These are phyloP conservation scores for Saccharomycopsis sp. DNA, from an alignment of 805 yeast genomes.

Conservation along the genomic window DNA sequence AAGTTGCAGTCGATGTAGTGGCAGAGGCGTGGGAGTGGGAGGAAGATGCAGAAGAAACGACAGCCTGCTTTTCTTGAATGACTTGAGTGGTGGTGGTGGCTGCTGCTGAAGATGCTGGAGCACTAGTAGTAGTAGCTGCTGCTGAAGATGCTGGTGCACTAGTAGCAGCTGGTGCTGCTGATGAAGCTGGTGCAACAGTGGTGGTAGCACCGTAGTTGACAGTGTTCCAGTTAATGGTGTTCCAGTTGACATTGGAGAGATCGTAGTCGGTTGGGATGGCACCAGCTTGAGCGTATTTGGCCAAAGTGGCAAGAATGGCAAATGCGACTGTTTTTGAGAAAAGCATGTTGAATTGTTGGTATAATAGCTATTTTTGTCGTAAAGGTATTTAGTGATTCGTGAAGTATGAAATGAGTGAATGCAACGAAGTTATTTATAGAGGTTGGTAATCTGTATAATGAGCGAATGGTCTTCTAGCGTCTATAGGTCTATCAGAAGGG, in stretches of 20 bases:
- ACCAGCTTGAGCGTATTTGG: neutral
- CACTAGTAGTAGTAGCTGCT: neutral
- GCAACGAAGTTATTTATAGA: neutral
- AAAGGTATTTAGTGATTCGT: no score
- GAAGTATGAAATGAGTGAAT: neutral
- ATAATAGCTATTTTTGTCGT: neutral
- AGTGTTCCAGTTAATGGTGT: slow-evolving; percentile 9
- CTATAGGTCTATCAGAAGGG: neutral
- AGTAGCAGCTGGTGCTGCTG: slow-evolving; percentile 6
- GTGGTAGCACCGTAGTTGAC: slow-evolving; percentile 3
- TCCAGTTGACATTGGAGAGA: slow-evolving; percentile 6
- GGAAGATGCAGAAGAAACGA: neutral
- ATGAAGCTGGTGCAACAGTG: slow-evolving; percentile 6
- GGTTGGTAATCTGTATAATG: neutral
- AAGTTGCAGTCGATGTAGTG: slow-evolving; percentile 5
- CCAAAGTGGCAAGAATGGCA: neutral
- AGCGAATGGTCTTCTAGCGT: neutral
- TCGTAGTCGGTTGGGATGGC: slow-evolving; percentile 4
- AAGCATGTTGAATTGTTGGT: neutral
- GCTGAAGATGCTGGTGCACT: slow-evolving; percentile 1
- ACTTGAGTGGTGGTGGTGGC: slow-evolving; percentile 4
- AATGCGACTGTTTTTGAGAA: neutral
- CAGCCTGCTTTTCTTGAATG: neutral
- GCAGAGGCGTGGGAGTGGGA: neutral
- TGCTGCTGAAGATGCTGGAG: neutral